These are phyloP conservation scores for Melanomma pulvis-pyrius DNA, from an alignment of 495 filamentous ascomycete species.

Conservation along the genomic window DNA sequence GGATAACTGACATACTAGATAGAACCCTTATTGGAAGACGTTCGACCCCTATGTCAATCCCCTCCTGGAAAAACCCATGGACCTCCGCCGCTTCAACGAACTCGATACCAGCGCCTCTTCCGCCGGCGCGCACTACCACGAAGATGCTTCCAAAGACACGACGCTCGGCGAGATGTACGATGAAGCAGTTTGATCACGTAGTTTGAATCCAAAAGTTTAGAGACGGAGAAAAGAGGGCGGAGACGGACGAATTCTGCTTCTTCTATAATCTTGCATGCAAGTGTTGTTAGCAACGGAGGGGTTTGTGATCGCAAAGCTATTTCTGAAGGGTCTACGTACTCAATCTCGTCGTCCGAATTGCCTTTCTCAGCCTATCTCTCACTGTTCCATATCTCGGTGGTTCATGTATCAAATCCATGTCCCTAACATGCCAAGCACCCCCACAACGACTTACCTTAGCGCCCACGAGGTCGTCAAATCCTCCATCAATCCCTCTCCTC, in stretches of 20 bases:
- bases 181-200: conserved; percentile 5
- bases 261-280: no score
- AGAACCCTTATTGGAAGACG: conserved; percentile 71
- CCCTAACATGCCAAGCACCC: no score
- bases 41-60: conserved; percentile 69
- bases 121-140: conserved; percentile 17
- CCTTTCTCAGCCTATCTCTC: background rate
- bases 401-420: no score
- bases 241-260: background rate
- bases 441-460: background rate
- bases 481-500: background rate
- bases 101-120: conserved; percentile 46
- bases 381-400: background rate
- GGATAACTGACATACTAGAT: background rate
- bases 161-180: conserved; percentile 18
- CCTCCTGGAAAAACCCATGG: conserved; percentile 65
- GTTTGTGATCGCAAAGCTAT: background rate
- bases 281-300: background rate
- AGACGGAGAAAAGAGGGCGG: background rate
- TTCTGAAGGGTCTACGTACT: background rate
- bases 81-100: conserved; percentile 65
- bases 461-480: background rate
- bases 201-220: background rate
- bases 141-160: conserved; percentile 16
- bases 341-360: background rate